Evolutionary conservation across 768 basidiomycete genomes (phyloP).

Genomic region (Mycena chlorophos): DNA sequence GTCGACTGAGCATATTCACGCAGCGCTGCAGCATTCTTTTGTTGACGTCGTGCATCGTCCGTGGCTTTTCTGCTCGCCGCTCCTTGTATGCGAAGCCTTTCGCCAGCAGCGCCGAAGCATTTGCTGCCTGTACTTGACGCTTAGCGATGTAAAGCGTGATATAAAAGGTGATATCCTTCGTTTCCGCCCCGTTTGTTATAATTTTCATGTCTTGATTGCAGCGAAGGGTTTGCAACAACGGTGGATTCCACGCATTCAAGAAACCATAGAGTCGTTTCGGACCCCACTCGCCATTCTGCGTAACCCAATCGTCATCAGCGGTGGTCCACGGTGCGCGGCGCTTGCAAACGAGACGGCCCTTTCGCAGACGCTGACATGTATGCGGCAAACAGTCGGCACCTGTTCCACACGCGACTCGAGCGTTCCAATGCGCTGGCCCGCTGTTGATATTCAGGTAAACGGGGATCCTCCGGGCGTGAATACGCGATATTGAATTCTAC

Average conservation of each 20-base stretch:
- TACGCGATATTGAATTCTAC: background rate
- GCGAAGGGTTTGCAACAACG: no score
- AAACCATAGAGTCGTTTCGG: no score
- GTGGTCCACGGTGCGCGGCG: background rate
- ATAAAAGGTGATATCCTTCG: no score
- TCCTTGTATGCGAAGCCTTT: background rate
- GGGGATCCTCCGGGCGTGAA: background rate
- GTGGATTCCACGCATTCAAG: background rate
- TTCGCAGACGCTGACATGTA: background rate
- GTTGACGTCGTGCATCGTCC: background rate
- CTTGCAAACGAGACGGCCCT: background rate
- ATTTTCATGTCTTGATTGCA: no score
- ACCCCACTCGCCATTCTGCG: no score
- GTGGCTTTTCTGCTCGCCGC: background rate
- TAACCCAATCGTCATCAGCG: background rate
- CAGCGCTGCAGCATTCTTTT: background rate
- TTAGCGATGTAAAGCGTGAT: no score
- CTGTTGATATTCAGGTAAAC: background rate
- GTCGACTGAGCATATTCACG: background rate
- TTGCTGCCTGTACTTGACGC: no score
- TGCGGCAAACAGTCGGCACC: background rate
- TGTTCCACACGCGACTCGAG: background rate
- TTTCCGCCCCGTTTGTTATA: no score
- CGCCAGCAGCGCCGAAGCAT: no score
- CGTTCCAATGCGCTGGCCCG: background rate